Evolutionary conservation across 768 basidiomycete species (phyloP).

Genomic region (Fomitopsis pulvina): DNA sequence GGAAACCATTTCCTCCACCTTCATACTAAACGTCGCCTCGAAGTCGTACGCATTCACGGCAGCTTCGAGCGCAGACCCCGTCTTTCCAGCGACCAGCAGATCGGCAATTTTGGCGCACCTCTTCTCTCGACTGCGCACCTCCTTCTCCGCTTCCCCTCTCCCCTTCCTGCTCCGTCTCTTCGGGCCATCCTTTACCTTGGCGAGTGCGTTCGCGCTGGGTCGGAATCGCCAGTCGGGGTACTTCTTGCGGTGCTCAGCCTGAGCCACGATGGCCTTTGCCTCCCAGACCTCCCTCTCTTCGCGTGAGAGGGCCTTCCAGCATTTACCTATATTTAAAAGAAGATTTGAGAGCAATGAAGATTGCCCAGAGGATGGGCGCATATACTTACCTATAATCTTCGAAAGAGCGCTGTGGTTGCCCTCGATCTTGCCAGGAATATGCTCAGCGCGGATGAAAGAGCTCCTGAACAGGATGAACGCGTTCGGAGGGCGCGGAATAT

Average conservation of each 20-base stretch:
- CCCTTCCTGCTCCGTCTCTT: conserved; percentile 29
- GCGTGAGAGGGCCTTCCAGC: conserved; percentile 65
- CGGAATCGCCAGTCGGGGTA: conserved; percentile 84
- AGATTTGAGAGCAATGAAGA: neutral
- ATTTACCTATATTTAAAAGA: conserved; percentile 41
- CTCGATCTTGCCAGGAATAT: conserved; percentile 70
- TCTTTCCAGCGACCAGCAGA: conserved; percentile 60
- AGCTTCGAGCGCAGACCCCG: conserved; percentile 50
- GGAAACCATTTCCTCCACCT: conserved; percentile 19
- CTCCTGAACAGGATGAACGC: conserved; percentile 84
- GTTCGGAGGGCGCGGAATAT: conserved; percentile 81
- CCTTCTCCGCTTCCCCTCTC: conserved; percentile 30
- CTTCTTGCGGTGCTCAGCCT: conserved; percentile 63
- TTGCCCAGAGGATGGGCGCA: neutral
- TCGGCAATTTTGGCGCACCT: conserved; percentile 64
- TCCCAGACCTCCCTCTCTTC: conserved; percentile 74
- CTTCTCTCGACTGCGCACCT: conserved; percentile 45
- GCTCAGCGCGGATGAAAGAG: conserved; percentile 67
- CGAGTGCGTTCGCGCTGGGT: conserved; percentile 47
- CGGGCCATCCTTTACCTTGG: conserved; percentile 36
- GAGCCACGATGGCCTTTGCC: conserved; percentile 61
- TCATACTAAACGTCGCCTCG: conserved; percentile 14
- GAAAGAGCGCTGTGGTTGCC: conserved; percentile 75
- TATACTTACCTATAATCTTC: conserved; percentile 66
- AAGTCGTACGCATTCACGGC: conserved; percentile 60